These are phyloP conservation scores for Eucalyptus polyanthemos DNA, from an alignment of 345 rosid genomes.

Conservation along the genomic window DNA sequence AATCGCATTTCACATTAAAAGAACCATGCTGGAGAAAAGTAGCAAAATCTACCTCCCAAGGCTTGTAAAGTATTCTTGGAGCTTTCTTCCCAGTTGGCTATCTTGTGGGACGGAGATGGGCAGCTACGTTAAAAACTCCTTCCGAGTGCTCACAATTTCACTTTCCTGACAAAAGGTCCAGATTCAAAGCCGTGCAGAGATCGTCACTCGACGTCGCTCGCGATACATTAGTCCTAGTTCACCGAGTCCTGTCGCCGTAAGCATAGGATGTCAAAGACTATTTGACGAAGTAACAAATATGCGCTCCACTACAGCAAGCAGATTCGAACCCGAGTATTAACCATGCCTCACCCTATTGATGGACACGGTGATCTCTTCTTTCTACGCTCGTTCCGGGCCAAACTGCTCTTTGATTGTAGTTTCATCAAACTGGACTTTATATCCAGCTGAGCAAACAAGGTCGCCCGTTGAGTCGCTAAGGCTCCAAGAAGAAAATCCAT, in stretches of 20 bases:
- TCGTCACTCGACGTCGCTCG: too few species aligned
- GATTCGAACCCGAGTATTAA: too few species aligned
- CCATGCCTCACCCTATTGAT: too few species aligned
- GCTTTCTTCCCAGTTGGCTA: not conserved
- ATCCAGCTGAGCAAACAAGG: too few species aligned
- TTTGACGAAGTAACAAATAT: too few species aligned
- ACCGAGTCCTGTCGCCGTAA: rapidly evolving
- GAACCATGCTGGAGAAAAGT: not conserved
- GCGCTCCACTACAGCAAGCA: too few species aligned
- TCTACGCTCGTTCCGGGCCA: not conserved
- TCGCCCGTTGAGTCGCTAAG: too few species aligned
- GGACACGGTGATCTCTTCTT: not conserved
- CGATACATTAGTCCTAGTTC: too few species aligned
- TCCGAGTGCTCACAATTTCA: not conserved
- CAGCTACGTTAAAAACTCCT: not conserved
- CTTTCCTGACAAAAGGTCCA: not conserved
- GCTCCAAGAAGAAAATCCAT: not conserved
- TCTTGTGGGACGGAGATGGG: not conserved
- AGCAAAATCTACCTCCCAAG: not conserved
- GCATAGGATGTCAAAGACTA: too few species aligned
- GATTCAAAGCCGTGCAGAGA: too few species aligned
- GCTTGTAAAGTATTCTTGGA: not conserved
- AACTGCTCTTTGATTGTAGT: not conserved
- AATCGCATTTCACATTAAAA: not conserved
- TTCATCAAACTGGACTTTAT: not conserved